These are phyloP conservation scores for Solanum pimpinellifolium DNA, from an alignment of 257 asterid genomes.

Conservation along the genomic window DNA sequence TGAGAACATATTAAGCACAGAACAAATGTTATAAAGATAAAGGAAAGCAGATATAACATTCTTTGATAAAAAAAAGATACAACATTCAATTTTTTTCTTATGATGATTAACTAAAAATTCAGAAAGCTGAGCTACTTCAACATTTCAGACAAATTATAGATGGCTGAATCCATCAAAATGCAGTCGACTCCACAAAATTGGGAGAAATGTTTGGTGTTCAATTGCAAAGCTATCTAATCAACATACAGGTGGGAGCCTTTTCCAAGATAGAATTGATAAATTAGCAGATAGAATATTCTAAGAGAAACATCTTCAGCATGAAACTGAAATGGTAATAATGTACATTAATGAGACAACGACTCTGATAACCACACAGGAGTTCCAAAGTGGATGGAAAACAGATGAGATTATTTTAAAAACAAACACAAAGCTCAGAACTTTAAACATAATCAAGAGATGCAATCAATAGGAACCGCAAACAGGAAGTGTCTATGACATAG, in stretches of 20 bases:
- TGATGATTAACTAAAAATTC: background rate
- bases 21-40: background rate
- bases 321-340: background rate
- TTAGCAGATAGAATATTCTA: background rate
- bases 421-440: background rate
- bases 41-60: background rate
- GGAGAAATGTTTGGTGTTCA: background rate
- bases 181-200: background rate
- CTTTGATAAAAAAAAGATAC: background rate
- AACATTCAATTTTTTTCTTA: background rate
- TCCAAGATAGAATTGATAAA: background rate
- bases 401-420: background rate
- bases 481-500: background rate
- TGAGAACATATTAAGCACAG: background rate
- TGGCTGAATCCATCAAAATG: background rate
- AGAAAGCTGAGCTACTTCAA: background rate
- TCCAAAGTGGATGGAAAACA: background rate
- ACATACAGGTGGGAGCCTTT: background rate
- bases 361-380: background rate
- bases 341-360: background rate
- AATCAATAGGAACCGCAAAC: background rate
- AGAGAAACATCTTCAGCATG: background rate
- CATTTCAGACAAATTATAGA: background rate
- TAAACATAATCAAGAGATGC: background rate
- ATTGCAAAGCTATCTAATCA: background rate